Conservation (phyloP, 2,329 filamentous ascomycete species). For the Penicillium freii region DNA sequence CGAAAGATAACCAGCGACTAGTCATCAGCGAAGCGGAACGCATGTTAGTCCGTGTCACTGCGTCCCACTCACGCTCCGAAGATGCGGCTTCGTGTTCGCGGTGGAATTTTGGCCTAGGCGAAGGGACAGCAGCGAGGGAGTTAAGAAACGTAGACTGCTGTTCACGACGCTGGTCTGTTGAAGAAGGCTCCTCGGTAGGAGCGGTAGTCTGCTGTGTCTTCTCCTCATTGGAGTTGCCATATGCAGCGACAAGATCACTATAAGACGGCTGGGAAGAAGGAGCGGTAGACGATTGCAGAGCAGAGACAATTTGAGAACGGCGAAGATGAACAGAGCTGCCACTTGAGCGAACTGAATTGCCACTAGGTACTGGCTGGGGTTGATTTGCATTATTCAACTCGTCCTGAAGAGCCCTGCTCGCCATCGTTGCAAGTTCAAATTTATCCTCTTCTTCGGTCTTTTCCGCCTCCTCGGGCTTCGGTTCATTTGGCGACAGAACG, state of each 20-base stretch:
- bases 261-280: constrained; percentile 55
- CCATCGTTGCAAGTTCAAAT: constrained; percentile 40
- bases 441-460: constrained; percentile 25
- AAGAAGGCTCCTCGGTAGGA: constrained; percentile 15
- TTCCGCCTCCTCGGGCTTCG: constrained; percentile 17
- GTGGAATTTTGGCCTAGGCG: constrained; percentile 25
- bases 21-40: constrained; percentile 53
- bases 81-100: constrained; percentile 39
- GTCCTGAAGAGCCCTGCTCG: constrained; percentile 40
- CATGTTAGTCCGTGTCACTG: constrained; percentile 46
- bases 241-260: constrained; percentile 54
- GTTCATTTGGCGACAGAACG: constrained; percentile 51
- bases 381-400: constrained; percentile 29
- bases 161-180: constrained; percentile 21
- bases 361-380: constrained; percentile 14
- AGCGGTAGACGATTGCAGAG: constrained; percentile 49
- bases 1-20: constrained; percentile 52
- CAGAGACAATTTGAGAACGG: constrained; percentile 52
- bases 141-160: constrained; percentile 29
- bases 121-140: constrained; percentile 25
- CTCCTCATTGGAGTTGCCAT: constrained; percentile 39
- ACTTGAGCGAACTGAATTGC: constrained; percentile 30
- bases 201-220: neutral
- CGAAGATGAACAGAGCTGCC: constrained; percentile 44
- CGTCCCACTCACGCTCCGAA: constrained; percentile 44